Evolutionary conservation across 441 rosid species (phyloP), one percentile per base, ranked within the genome.

Genomic region (Jatropha podagrica): DNA sequence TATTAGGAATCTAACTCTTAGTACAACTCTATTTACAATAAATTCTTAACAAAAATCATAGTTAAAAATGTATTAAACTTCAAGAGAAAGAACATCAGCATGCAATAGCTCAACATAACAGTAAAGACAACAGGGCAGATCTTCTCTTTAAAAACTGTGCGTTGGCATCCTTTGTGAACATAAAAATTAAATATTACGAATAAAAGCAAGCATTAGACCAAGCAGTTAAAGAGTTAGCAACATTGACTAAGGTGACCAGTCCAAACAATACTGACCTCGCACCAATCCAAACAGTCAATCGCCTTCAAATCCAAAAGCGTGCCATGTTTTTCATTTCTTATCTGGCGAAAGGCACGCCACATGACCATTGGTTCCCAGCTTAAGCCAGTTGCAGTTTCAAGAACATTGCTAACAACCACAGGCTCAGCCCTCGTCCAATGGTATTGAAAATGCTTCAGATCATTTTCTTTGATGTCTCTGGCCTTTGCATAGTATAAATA

Each of bases 301-400:
- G 93, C 93, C 73, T 80, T 76, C 65, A 90, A 94, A 51, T 89
- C 81, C 67, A 82, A 76, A 68, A 82, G 89, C 61, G 60, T n/a
- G 1, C 48, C 83, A 73, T 81, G 90, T 37, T 85, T 89, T 40
- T 42, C 63, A 68, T 79, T 76, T 23, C 51, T 81, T 44, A 76
- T 76, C 79, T 91, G 91, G 65, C 95, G 96, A 73, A 88, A 88
- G 64, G 95, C 98, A 78, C 97, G 97, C 88, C 88, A 88, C 96
- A 92, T 90, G 74, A 94, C 97, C 90, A 85, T 79, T 69, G 98
- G 98, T 72, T 92, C 98, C 98, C 98, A 92, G 83, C 98, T 94
- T 79, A 94, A 83, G 5, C 97, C 97, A 83, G 84, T 75, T 41
- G 87, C 83, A 78, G 82, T 88, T 74, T 91, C 90, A 77, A 92